Evolutionary conservation across 345 rosid genomes (phyloP), one percentile per base, ranked within the genome.

Genomic region (Eucalyptus virginea): DNA sequence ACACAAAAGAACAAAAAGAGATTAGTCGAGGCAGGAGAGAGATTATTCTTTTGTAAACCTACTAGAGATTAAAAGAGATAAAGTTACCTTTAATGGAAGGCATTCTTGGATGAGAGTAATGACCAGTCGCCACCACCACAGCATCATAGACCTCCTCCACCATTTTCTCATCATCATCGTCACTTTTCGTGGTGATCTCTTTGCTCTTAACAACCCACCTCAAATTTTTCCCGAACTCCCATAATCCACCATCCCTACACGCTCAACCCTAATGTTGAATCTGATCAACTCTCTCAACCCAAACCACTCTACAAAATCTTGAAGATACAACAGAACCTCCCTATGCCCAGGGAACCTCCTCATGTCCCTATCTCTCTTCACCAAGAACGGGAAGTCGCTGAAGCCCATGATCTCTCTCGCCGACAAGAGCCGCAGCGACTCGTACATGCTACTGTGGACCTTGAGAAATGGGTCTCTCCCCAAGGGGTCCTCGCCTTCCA

Each of bases 391-490:
- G 88, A 96, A 97, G 91, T 97, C 99, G 5, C 95, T 94, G 89
- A 80, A 96, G 23, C 99, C 99, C 99, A 96, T 97, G 90, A 95
- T 95, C 91, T 97, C 99, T 91, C 99, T 95, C 0, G 99, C 99
- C 26, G 98, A 95, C 6, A 90, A 87, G 37, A 94, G 90, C 91
- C 99, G 93, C 72, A 97, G 90, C 32, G 99, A 97, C 17, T 92
- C 92, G 91, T 97, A 97, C n/a, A 97, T 92, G 92, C 99, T 97
- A 60, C 99, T 96, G 67, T 97, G 99, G 48, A 95, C 96, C 81
- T 92, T 92, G 6, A 94, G 91, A 88, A 91, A 91, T 3, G 89
- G 92, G 69, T 88, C 90, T 87, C 89, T 92, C 34, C 96, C 98
- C 49, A 96, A 56, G 5, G 93, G 94, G 32, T 95, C 94, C 90